Conservation (phyloP, 805 yeast species). For the Starmerella cellae region DNA sequence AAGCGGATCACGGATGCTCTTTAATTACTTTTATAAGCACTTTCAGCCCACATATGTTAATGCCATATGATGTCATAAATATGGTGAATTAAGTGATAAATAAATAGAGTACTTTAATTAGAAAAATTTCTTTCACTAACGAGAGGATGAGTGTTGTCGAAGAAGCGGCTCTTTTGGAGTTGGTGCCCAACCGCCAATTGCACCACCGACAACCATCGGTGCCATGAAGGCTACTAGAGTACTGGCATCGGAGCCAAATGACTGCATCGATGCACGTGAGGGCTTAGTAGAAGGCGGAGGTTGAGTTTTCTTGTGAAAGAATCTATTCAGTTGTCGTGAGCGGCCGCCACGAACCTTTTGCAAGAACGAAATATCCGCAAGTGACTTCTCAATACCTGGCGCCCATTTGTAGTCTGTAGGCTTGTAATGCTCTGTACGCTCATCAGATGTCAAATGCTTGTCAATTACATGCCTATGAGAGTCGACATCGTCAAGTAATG, state of each 20-base stretch:
- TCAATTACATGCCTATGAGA: slow-evolving; percentile 7
- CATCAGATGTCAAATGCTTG: slow-evolving; percentile 5
- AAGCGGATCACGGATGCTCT: too few species aligned
- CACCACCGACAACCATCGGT: slow-evolving; percentile 45
- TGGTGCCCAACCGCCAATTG: slow-evolving; percentile 36
- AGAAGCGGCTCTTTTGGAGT: slow-evolving; percentile 1
- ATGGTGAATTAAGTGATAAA: too few species aligned
- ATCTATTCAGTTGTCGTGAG: slow-evolving; percentile 17
- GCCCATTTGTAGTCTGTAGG: slow-evolving; percentile 27
- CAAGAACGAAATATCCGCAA: slow-evolving; percentile 28
- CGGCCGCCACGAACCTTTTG: slow-evolving; percentile 32
- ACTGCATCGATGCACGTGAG: slow-evolving; percentile 8
- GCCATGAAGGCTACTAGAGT: slow-evolving; percentile 31
- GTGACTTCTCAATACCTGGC: slow-evolving; percentile 31
- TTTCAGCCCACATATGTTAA: too few species aligned
- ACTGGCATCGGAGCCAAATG: slow-evolving; percentile 12
- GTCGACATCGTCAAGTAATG: slow-evolving; percentile 10
- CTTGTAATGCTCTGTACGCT: background rate
- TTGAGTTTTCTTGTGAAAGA: slow-evolving; percentile 1
- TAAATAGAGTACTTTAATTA: too few species aligned
- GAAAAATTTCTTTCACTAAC: background rate
- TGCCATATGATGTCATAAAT: too few species aligned
- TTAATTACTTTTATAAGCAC: too few species aligned
- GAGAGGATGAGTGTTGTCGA: background rate
- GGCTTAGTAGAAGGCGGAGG: background rate